phyloP scores from a whole-genome alignment of 441 rosid species.

The Melastoma candidum region DNA sequence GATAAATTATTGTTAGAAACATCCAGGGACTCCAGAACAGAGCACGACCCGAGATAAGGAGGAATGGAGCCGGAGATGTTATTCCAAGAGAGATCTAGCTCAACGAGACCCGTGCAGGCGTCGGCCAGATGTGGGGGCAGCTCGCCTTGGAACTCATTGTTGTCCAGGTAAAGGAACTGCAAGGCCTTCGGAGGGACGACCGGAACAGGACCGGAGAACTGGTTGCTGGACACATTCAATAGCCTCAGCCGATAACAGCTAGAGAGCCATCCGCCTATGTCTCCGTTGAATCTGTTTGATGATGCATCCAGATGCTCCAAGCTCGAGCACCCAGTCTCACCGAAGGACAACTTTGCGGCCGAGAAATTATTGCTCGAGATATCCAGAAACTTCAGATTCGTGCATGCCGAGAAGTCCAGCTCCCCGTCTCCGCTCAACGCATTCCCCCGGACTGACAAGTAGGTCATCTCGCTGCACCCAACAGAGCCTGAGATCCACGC shows the following conservation, averaged over 20 bases:
- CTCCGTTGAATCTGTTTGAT: conserved; percentile 51
- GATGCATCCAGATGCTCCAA: conserved; percentile 70
- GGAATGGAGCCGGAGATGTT: conserved; percentile 15
- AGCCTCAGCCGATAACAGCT: conserved; percentile 44
- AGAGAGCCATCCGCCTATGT: conserved; percentile 38
- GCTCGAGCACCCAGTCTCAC: conserved; percentile 35
- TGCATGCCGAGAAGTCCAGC: conserved; percentile 51
- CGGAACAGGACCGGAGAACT: conserved; percentile 53
- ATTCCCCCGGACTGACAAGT: conserved; percentile 50
- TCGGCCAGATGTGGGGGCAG: conserved; percentile 53
- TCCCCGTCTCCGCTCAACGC: conserved; percentile 49
- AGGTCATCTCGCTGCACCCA: conserved; percentile 52
- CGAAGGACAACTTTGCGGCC: conserved; percentile 35
- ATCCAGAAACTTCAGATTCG: conserved; percentile 47
- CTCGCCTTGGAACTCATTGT: conserved; percentile 49
- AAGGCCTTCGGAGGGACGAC: conserved; percentile 40
- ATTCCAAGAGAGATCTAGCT: conserved; percentile 15
- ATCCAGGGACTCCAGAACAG: conserved; percentile 11
- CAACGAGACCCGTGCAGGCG: conserved; percentile 41
- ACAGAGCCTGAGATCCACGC: conserved; percentile 36
- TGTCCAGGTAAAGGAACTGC: conserved; percentile 38
- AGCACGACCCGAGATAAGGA: conserved; percentile 8
- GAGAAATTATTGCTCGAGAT: conserved; percentile 70
- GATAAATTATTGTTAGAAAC: conserved; percentile 18
- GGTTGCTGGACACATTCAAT: conserved; percentile 54